Evolutionary conservation across 371 early-diverging fungal genomes (phyloP).

Genomic region (Mortierella sp.): DNA sequence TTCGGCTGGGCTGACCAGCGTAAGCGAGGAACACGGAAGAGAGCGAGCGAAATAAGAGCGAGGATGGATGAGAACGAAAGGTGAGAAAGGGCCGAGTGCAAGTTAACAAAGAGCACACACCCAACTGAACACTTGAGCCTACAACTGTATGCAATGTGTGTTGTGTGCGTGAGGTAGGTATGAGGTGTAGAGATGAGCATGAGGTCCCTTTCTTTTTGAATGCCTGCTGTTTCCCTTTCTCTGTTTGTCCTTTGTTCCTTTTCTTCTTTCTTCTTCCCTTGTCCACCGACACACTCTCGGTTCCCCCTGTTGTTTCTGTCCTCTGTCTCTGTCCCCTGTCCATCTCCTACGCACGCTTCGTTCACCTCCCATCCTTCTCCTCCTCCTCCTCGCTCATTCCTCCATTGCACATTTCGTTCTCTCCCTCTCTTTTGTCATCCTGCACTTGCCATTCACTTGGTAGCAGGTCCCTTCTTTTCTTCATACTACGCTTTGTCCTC

Average conservation of each 20-base stretch:
- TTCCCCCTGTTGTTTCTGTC: neutral
- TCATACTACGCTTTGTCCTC: neutral
- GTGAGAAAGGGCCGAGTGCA: neutral
- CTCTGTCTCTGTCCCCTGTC: neutral
- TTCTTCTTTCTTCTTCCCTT: neutral
- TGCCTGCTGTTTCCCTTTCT: neutral
- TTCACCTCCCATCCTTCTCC: neutral
- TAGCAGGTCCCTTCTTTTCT: neutral
- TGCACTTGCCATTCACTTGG: slow-evolving; percentile 7
- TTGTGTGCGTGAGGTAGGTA: neutral
- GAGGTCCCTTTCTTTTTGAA: neutral
- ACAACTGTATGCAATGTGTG: neutral
- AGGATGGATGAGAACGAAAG: neutral
- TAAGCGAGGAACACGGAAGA: neutral
- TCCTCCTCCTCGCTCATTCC: neutral
- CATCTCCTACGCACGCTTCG: neutral
- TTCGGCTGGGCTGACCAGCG: neutral
- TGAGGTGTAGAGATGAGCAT: neutral
- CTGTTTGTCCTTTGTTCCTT: neutral
- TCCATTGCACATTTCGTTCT: neutral
- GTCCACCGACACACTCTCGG: slow-evolving; percentile 11
- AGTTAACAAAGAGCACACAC: neutral
- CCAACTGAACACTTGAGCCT: neutral
- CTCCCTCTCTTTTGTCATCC: neutral
- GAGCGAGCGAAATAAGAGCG: neutral